Evolutionary conservation across 148 eudicot species (phyloP).

Genomic region (Arctostaphylos glauca): DNA sequence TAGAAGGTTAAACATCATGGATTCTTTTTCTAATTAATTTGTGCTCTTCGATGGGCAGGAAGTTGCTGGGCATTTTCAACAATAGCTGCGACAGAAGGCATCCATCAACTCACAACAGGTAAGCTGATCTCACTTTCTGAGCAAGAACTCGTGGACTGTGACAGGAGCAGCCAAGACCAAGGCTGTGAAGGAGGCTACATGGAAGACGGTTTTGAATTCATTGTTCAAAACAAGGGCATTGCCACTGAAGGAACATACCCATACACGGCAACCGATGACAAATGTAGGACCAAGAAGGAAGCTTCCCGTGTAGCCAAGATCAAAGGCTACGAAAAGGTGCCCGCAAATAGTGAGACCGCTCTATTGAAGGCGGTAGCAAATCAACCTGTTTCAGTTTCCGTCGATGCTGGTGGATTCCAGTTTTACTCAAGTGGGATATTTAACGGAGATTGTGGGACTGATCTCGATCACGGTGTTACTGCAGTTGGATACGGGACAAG

Average conservation of each 20-base stretch:
- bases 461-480: conserved; percentile 1
- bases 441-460: not conserved
- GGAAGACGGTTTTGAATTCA: not conserved
- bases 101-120: not conserved
- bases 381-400: not conserved
- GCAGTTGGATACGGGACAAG: not conserved
- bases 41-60: not conserved
- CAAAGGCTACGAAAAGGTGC: not conserved
- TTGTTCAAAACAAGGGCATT: not conserved
- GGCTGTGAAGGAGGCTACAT: not conserved
- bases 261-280: not conserved
- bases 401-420: not conserved
- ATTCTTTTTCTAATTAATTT: no score
- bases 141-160: not conserved
- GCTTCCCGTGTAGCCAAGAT: not conserved
- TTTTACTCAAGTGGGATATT: not conserved
- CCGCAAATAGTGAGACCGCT: not conserved
- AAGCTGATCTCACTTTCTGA: not conserved
- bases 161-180: not conserved
- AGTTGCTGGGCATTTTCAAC: not conserved
- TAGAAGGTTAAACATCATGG: no score
- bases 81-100: not conserved
- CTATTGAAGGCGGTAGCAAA: not conserved
- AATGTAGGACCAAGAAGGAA: not conserved
- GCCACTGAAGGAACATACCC: not conserved